A percentile compares a stretch with the other conserved stretches of the same genome.
Conservation (phyloP, 2,329 filamentous ascomycete species). For the Didymella exigua region DNA sequence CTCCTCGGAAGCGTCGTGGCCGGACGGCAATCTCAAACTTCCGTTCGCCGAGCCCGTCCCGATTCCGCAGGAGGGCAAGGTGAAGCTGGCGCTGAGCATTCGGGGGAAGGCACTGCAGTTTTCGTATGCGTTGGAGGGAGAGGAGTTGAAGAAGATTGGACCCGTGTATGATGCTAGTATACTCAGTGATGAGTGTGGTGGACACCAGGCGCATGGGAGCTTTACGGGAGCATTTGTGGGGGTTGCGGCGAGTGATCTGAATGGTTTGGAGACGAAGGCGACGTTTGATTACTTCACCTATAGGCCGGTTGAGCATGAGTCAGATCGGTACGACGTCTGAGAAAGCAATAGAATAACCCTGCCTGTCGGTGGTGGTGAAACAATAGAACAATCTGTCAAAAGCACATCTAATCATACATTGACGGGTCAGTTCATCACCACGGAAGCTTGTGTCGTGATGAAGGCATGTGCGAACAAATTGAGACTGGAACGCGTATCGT, state of each 20-base stretch:
- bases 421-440: no score
- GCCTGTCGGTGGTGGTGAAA: no score
- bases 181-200: constrained; percentile 67
- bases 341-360: no score
- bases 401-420: no score
- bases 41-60: constrained; percentile 53
- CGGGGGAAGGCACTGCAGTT: constrained; percentile 62
- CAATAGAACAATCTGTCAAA: no score
- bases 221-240: constrained; percentile 63
- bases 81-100: constrained; percentile 59
- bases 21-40: constrained; percentile 55
- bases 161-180: constrained; percentile 65
- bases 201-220: constrained; percentile 65
- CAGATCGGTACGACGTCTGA: constrained; percentile 40
- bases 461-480: no score
- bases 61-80: constrained; percentile 62
- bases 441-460: neutral
- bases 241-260: constrained; percentile 42
- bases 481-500: neutral
- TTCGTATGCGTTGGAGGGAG: constrained; percentile 59
- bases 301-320: constrained; percentile 35
- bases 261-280: constrained; percentile 36
- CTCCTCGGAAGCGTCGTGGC: constrained; percentile 63
- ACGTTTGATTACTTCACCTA: constrained; percentile 44
- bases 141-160: constrained; percentile 56